Base-by-base conservation (phyloP, 345 rosid genomes). In the Sonneratia caseolaris region DNA sequence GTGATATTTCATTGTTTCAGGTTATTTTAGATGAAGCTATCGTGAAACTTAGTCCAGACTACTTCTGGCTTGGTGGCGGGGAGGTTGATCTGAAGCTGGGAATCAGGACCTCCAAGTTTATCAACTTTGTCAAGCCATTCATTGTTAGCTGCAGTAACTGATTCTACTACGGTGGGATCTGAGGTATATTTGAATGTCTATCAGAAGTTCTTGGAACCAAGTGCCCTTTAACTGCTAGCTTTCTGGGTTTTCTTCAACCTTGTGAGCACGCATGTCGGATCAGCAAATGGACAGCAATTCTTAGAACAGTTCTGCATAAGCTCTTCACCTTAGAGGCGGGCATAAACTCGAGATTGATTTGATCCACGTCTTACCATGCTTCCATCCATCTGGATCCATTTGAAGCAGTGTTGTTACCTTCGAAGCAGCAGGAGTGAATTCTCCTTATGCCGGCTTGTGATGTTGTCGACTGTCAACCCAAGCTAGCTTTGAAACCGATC, bases 41-140 rank as follows among this genome's bases (percentile, higher is more conserved):
- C 66, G 82, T 79, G 64, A 88, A 83, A 82, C 97, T 92, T 64
- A 78, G 71, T 68, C 96, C 97, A 0, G 85, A 86, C 69, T 90
- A 82, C 87, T 87, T 95, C 86, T 92, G 97, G 99, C 83, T 92
- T 74, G 98, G 97, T 32, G 97, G 99, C 24, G 96, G 98, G 49
- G 97, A 95, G 79, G 76, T 76, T 11, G 94, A 92, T 85, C 78
- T 92, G 83, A 95, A 95, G 94, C 91, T 92, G 11, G 98, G 98
- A 27, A 80, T 92, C 68, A 82, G 79, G 77, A 89, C 96, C 71
- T 82, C 91, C 5, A 86, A 90, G 40, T 90, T 95, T 71, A 77
- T 90, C 75, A 80, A 83, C 67, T 82, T 79, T 49, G 90, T 85
- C 71, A 87, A 85, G 76, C 99, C 99, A 19, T 90, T 89, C 81